Conservation (phyloP, 2,329 filamentous ascomycete genomes). For the Dothideomycetes sp. region DNA sequence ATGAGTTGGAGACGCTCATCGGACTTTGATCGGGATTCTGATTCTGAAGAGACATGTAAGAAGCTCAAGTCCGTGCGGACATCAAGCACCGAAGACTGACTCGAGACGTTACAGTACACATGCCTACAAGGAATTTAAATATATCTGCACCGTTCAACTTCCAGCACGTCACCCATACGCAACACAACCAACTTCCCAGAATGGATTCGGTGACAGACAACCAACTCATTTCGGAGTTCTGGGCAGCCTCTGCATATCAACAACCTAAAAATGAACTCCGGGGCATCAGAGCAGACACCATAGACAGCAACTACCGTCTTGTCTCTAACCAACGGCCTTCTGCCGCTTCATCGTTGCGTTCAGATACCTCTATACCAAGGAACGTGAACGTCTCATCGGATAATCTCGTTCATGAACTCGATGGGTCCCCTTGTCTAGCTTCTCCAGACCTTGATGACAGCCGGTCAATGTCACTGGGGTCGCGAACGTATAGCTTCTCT, state of each 20-base stretch:
- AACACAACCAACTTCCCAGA: slow-evolving; percentile 44
- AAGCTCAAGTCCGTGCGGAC: background rate
- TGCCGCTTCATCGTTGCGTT: slow-evolving; percentile 2
- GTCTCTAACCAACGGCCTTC: background rate
- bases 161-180: slow-evolving; percentile 54
- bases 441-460: background rate
- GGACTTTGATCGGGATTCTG: background rate
- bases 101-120: background rate
- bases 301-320: slow-evolving; percentile 21
- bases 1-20: slow-evolving; percentile 2
- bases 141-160: slow-evolving; percentile 58
- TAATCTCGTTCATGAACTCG: slow-evolving; percentile 4
- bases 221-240: slow-evolving; percentile 46
- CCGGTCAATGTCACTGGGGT: slow-evolving; percentile 1
- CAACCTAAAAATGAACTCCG: slow-evolving; percentile 40
- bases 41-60: slow-evolving; percentile 11
- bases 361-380: background rate
- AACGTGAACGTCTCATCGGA: background rate
- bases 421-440: slow-evolving; percentile 2
- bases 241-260: slow-evolving; percentile 45
- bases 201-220: slow-evolving; percentile 43
- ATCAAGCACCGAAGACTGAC: slow-evolving; percentile 1
- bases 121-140: slow-evolving; percentile 34
- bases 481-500: slow-evolving; percentile 2
- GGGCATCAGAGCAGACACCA: slow-evolving; percentile 44